phyloP scores from a whole-genome alignment of 2,329 filamentous ascomycete species.

The Amylocarpus encephaloides region DNA sequence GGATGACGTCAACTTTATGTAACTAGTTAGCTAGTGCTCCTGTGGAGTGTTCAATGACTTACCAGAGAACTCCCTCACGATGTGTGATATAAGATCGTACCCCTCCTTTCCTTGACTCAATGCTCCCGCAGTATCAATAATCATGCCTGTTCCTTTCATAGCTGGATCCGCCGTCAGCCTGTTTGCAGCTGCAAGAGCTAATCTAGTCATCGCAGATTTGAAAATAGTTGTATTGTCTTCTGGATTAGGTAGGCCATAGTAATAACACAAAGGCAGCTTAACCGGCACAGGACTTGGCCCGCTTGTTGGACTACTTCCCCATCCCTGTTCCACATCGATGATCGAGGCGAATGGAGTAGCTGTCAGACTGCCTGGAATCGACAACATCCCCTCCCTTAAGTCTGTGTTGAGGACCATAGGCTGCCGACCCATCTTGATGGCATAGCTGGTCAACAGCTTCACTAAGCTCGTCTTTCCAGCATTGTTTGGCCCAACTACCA shows the following conservation, averaged over 20 bases:
- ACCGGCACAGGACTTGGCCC: slow-evolving; percentile 83
- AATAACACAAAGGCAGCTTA: slow-evolving; percentile 86
- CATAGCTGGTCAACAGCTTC: slow-evolving; percentile 73
- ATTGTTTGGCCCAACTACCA: slow-evolving; percentile 73
- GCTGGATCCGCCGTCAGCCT: slow-evolving; percentile 69
- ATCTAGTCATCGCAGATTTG: slow-evolving; percentile 64
- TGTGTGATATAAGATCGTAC: slow-evolving; percentile 74
- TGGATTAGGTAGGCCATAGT: slow-evolving; percentile 69
- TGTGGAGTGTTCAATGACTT: slow-evolving; percentile 19
- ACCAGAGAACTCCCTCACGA: slow-evolving; percentile 64
- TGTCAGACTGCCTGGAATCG: slow-evolving; percentile 73
- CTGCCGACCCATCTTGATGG: slow-evolving; percentile 65
- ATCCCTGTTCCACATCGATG: slow-evolving; percentile 82
- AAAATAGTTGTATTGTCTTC: slow-evolving; percentile 69
- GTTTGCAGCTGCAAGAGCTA: slow-evolving; percentile 73
- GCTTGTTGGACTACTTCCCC: slow-evolving; percentile 85
- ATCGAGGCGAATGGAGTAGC: slow-evolving; percentile 82
- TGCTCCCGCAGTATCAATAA: slow-evolving; percentile 77
- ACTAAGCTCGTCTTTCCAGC: slow-evolving; percentile 78
- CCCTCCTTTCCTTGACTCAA: slow-evolving; percentile 59
- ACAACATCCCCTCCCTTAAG: slow-evolving; percentile 71
- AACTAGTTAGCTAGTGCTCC: not conserved
- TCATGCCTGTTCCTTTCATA: slow-evolving; percentile 67
- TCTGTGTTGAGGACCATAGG: slow-evolving; percentile 82
- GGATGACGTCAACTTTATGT: slow-evolving; percentile 62